These are phyloP conservation scores for Scheffersomyces coipomensis DNA, from an alignment of 805 yeast species.

Conservation along the genomic window DNA sequence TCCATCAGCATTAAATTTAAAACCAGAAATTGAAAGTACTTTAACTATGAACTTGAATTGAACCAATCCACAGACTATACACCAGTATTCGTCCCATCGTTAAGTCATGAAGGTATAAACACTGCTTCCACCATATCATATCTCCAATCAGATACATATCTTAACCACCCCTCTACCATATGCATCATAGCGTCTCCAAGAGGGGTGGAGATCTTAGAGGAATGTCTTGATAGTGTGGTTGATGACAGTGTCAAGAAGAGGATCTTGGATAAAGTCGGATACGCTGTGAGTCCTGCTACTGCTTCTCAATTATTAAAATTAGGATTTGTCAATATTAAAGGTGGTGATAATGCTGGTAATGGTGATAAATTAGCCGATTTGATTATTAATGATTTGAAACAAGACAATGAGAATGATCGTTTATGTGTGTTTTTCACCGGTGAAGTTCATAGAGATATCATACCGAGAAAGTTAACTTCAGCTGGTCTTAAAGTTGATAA, in stretches of 20 bases:
- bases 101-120: conserved; percentile 60
- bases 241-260: conserved; percentile 13
- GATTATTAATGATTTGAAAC: conserved; percentile 39
- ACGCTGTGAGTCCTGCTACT: conserved; percentile 93
- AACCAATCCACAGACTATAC: conserved; percentile 24
- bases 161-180: too few relatives aligned
- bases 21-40: conserved; percentile 35
- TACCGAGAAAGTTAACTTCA: conserved; percentile 58
- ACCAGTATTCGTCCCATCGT: conserved; percentile 68
- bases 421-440: conserved; percentile 79
- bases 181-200: conserved; percentile 86
- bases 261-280: conserved; percentile 54
- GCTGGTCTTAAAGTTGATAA: conserved; percentile 52
- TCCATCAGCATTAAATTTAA: conserved; percentile 18
- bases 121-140: conserved; percentile 41
- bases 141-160: conserved; percentile 45
- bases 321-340: conserved; percentile 70
- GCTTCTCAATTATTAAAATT: conserved; percentile 49
- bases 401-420: conserved; percentile 24
- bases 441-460: conserved; percentile 74
- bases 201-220: conserved; percentile 77
- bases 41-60: conserved; percentile 52
- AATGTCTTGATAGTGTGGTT: conserved; percentile 31
- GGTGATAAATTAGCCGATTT: conserved; percentile 69
- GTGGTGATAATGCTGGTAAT: conserved; percentile 79